A percentile compares a stretch with the other conserved stretches of the same genome.
Evolutionary conservation across 2,329 filamentous ascomycete genomes (phyloP).

Genomic region (Colletotrichum orchidophilum): DNA sequence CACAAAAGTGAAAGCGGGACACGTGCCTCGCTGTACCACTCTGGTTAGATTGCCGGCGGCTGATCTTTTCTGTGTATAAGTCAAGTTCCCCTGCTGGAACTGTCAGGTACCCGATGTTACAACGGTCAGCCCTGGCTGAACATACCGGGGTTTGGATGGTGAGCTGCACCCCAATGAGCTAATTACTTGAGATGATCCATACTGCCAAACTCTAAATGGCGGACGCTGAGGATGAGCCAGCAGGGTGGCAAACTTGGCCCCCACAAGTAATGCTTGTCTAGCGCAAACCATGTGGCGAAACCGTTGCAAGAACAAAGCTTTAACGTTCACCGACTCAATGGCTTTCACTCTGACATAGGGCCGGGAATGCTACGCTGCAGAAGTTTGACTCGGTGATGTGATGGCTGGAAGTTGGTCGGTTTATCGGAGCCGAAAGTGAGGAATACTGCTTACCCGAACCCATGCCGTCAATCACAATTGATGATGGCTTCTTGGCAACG

Average conservation of each 20-base stretch:
- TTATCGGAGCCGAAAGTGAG: too few relatives aligned
- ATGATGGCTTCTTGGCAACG: neutral
- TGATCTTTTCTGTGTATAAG: too few relatives aligned
- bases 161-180: neutral
- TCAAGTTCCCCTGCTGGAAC: too few relatives aligned
- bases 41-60: neutral
- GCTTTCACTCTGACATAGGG: too few relatives aligned
- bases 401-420: too few relatives aligned
- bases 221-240: neutral
- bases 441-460: too few relatives aligned
- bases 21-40: neutral
- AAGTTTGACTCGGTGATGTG: too few relatives aligned
- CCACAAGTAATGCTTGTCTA: neutral
- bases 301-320: neutral
- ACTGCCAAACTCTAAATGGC: neutral
- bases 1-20: neutral
- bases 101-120: neutral
- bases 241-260: neutral
- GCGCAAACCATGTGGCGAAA: neutral
- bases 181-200: neutral
- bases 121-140: neutral
- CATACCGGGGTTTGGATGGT: neutral
- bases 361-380: too few relatives aligned
- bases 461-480: too few relatives aligned
- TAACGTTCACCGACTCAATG: neutral